phyloP scores from a whole-genome alignment of 163 green algal species.

The Chlorella variabilis region DNA sequence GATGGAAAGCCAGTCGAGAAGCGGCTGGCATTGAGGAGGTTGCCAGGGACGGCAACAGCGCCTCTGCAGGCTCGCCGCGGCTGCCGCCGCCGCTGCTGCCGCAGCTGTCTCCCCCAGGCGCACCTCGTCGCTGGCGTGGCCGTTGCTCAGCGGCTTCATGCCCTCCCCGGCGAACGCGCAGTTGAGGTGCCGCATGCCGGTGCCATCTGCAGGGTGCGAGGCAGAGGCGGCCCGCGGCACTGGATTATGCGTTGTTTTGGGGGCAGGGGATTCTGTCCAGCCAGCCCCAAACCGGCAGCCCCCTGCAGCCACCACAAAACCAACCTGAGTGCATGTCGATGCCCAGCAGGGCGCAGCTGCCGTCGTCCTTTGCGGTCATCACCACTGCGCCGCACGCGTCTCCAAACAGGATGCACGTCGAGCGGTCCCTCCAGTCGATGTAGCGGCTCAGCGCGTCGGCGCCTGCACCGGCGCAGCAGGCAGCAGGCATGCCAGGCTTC shows the following conservation, averaged over 20 bases:
- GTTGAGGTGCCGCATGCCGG: conserved; percentile 81
- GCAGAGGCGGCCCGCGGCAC: no score
- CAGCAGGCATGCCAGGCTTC: no score
- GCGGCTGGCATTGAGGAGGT: background rate
- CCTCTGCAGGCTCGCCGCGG: no score
- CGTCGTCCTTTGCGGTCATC: conserved; percentile 67
- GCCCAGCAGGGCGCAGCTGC: conserved; percentile 73
- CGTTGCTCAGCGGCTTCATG: conserved; percentile 47
- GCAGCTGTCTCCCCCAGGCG: background rate
- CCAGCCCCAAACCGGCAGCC: background rate
- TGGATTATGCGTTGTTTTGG: no score
- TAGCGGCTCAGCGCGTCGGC: conserved; percentile 93
- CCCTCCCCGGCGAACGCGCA: conserved; percentile 50
- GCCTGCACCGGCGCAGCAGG: conserved; percentile 80
- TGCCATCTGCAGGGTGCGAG: conserved; percentile 65
- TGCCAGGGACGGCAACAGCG: no score
- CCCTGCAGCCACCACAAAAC: background rate
- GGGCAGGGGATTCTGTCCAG: background rate
- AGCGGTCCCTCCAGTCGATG: conserved; percentile 94
- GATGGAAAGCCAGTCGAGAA: background rate
- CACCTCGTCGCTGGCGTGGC: conserved; percentile 22
- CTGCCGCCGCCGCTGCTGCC: no score
- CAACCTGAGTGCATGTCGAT: conserved; percentile 81
- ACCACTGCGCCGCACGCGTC: conserved; percentile 94
- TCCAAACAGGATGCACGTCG: conserved; percentile 98